Base-by-base conservation (phyloP, 1,284 basidiomycete species). In the Tilletia indica region DNA sequence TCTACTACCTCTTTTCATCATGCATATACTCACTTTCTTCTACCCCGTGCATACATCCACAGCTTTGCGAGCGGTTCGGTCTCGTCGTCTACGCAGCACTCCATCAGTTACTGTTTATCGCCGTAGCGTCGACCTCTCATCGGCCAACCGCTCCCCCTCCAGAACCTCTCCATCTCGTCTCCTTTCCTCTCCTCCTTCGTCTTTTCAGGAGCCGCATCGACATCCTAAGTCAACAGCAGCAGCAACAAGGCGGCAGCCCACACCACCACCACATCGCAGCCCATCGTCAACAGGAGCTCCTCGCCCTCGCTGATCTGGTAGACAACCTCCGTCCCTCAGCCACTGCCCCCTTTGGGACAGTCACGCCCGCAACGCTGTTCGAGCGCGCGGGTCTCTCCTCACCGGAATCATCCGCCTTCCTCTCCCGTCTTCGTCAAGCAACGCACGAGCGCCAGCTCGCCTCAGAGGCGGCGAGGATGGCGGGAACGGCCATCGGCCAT, bases 51-150 rank as follows among this genome's bases (percentile, higher is more conserved):
- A 8, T 25, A 31, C 25, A 47, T n/a, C 47, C 58, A 42, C 71
- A 70, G 71, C 68, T 63, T 56, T 45, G 56, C 70, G 68, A 69
- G 25, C 45, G 68, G 47, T 69, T 69, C 42, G 68, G 68, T 2
- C 48, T n/a, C 31, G 25, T 48, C 21, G 38, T 69, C 25, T 63
- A 69, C 48, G 61, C n/a, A 8, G 54, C 5, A 14, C 68, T 69
- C 25, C 42, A 58, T 21, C 54, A 36, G 36, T 38, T 56, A 5
- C 61, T 69, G n/a, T 42, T 69, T 16, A 54, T 31, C 25, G 39
- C 38, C 61, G 38, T 16, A 49, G 47, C 39, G 19, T 54, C 47
- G 16, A 38, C 68, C 42, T 47, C 51, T 56, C n/a, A 19, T 31
- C 34, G 38, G 61, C 54, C 39, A 56, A 42, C 48, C 48, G 56